Base-by-base conservation (phyloP, 495 filamentous ascomycete species). In the Penicillium crystallinum region DNA sequence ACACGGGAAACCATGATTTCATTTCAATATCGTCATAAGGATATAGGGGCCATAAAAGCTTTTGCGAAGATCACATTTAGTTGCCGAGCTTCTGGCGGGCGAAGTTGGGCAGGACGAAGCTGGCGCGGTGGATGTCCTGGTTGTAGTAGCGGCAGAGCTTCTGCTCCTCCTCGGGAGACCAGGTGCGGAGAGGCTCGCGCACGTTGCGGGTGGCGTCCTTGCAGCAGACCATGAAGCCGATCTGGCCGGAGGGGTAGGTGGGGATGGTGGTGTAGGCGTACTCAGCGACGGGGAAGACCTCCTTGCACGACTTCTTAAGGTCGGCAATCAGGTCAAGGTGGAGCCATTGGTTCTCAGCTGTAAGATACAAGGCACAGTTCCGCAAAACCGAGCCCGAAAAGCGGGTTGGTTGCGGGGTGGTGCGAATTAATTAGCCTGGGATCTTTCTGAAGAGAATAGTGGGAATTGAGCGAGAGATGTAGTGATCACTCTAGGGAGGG, bases 251-350 rank as follows among this genome's bases (percentile, higher is more conserved):
- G 51, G 95, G 95, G 80, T 99, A 99, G 65, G 95, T 99, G 50
- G 95, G 95, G 76, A 97, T 99, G 64, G 92, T 97, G 60, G 95
- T 97, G 84, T 96, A 99, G 57, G 89, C 95, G 80, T 97, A 99
- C 75, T 97, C 95, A 69, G 85, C 95, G 51, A 86, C 85, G 43
- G 95, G 91, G 84, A 99, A 99, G 72, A 99, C 88, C 75, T 96
- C 89, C 58, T 85, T 83, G 85, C 95, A 97, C 63, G 90, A 77
- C 81, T 97, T 95, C 80, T 92, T 93, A 57, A 99, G 84, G 72
- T 89, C 77, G 60, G 81, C 79, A 70, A 99, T 97, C 55, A 97
- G 81, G 47, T 85, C 77, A 46, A 97, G 82, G 77, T 99, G 95
- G 48, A 97, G 87, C 93, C 92, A 97, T 79, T 95, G 91, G 84